These are phyloP conservation scores for Neurospora pannonica DNA, from an alignment of 495 filamentous ascomycete species.

Conservation along the genomic window DNA sequence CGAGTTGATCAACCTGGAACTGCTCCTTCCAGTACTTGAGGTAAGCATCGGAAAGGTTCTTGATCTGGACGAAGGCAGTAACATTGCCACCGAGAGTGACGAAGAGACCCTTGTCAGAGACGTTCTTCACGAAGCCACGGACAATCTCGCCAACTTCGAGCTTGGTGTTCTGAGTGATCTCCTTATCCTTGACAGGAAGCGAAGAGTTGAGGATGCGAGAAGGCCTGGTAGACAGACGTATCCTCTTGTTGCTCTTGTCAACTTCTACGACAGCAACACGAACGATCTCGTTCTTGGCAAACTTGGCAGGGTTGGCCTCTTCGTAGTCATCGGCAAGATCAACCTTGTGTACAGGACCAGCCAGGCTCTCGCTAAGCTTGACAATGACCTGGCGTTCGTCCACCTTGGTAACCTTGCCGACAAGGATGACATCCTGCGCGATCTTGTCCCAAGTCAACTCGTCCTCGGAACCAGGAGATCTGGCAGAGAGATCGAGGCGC, in stretches of 20 bases:
- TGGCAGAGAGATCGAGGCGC: constrained; percentile 74
- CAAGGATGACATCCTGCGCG: constrained; percentile 65
- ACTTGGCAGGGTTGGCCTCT: constrained; percentile 49
- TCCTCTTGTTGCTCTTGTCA: constrained; percentile 72
- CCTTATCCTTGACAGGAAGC: constrained; percentile 69
- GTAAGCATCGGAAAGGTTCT: constrained; percentile 80
- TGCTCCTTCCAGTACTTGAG: constrained; percentile 93
- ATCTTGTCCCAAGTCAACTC: constrained; percentile 58
- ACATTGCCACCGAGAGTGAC: constrained; percentile 68
- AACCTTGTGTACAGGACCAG: constrained; percentile 62
- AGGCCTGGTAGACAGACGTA: constrained; percentile 72
- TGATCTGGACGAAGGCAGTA: constrained; percentile 72
- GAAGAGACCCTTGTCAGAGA: constrained; percentile 80
- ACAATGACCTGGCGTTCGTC: constrained; percentile 76
- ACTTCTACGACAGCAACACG: constrained; percentile 73
- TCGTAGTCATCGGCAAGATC: constrained; percentile 83
- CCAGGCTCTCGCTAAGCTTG: constrained; percentile 68
- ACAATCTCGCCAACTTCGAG: constrained; percentile 71
- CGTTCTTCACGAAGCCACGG: constrained; percentile 80
- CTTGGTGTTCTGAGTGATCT: constrained; percentile 58
- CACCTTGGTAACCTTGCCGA: constrained; percentile 75
- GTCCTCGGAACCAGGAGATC: constrained; percentile 39
- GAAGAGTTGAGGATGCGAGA: constrained; percentile 84
- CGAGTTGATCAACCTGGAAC: constrained; percentile 77
- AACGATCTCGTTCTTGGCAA: constrained; percentile 74